Conservation (phyloP, 139 green algal genomes). For the Eudorina sp. region DNA sequence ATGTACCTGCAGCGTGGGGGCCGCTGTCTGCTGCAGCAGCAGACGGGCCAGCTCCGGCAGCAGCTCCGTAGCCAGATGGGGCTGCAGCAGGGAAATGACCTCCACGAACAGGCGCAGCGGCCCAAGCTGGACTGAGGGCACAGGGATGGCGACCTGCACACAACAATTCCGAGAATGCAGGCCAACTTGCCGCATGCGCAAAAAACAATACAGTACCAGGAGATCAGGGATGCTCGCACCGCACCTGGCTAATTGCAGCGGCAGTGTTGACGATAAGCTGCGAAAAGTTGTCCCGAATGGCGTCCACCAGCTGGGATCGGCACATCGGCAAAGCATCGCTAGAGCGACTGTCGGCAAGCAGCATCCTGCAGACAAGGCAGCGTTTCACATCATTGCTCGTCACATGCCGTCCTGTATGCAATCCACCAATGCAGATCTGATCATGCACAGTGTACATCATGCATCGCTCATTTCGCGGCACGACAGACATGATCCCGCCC, state of each 20-base stretch:
- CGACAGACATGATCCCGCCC: no score
- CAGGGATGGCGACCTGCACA: not conserved
- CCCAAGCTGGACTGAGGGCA: conserved; percentile 26
- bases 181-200: no score
- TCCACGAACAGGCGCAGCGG: conserved; percentile 27
- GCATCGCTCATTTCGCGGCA: no score
- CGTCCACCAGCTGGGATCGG: conserved; percentile 20
- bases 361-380: conserved; percentile 4
- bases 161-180: no score
- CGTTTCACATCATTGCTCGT: no score
- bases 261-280: conserved; percentile 25
- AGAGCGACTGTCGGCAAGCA: not conserved
- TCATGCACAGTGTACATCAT: no score
- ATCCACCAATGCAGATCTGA: no score
- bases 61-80: conserved; percentile 31
- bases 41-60: conserved; percentile 4
- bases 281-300: conserved; percentile 27
- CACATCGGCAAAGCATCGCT: not conserved
- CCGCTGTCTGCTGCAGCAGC: conserved; percentile 21
- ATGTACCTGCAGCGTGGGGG: conserved; percentile 38
- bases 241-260: not conserved
- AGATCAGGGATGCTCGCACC: not conserved
- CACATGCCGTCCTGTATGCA: no score
- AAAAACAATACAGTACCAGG: no score
- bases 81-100: conserved; percentile 24